phyloP scores from a whole-genome alignment of 2,329 filamentous ascomycete species.

The Fusarium proliferatum region DNA sequence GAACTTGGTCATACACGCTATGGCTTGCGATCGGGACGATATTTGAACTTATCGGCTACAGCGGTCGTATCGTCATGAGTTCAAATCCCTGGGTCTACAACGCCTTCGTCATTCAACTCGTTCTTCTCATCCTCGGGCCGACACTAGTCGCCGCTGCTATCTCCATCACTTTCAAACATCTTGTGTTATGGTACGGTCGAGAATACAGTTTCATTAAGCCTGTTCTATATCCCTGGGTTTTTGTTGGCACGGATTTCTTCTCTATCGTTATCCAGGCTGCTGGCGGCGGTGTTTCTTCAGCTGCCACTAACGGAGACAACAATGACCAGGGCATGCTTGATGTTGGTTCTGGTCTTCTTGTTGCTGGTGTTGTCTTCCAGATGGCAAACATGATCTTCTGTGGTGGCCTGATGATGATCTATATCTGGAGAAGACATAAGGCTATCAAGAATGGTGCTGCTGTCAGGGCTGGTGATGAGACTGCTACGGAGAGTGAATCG shows the following conservation, averaged over 20 bases:
- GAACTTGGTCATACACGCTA: conserved; percentile 54
- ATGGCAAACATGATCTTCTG: conserved; percentile 43
- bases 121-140: conserved; percentile 55
- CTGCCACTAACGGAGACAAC: conserved; percentile 17
- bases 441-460: conserved; percentile 25
- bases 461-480: conserved; percentile 4
- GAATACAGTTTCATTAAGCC: conserved; percentile 53
- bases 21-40: conserved; percentile 51
- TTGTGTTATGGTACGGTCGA: conserved; percentile 55
- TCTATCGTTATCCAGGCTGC: conserved; percentile 46
- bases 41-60: conserved; percentile 56
- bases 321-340: conserved; percentile 22
- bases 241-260: conserved; percentile 59
- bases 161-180: conserved; percentile 58
- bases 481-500: neutral
- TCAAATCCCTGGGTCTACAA: conserved; percentile 54
- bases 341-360: conserved; percentile 29
- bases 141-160: conserved; percentile 57
- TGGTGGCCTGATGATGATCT: conserved; percentile 37
- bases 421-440: conserved; percentile 33
- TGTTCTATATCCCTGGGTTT: conserved; percentile 58
- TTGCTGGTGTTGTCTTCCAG: conserved; percentile 40
- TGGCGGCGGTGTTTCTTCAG: conserved; percentile 36
- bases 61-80: conserved; percentile 53
- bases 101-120: conserved; percentile 56